phyloP scores from a whole-genome alignment of 345 rosid species.

The Alliaria petiolata region DNA sequence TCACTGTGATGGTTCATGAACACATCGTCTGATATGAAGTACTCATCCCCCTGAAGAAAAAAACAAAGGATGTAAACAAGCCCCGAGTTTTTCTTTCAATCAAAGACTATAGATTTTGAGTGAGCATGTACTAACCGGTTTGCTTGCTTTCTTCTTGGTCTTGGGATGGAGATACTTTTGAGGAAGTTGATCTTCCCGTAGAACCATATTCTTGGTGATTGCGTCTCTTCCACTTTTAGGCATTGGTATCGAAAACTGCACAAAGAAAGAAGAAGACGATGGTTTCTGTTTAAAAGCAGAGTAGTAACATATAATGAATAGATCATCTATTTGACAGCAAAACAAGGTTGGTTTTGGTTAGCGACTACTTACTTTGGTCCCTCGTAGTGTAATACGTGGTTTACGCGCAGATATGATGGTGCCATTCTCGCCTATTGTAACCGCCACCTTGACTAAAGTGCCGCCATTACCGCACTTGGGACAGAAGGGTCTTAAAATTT shows the following conservation, averaged over 20 bases:
- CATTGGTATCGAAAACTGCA: slow-evolving; percentile 79
- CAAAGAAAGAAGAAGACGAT: background rate
- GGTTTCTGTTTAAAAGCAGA: background rate
- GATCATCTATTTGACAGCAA: background rate
- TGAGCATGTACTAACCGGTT: slow-evolving; percentile 43
- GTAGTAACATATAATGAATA: background rate
- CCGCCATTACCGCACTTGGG: slow-evolving; percentile 98
- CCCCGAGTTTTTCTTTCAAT: background rate
- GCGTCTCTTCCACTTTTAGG: slow-evolving; percentile 97
- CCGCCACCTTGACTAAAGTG: slow-evolving; percentile 78
- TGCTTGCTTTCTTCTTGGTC: slow-evolving; percentile 71
- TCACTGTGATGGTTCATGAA: slow-evolving; percentile 59
- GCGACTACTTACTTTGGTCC: slow-evolving; percentile 64
- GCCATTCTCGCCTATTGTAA: slow-evolving; percentile 82
- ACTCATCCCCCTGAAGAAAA: slow-evolving; percentile 62
- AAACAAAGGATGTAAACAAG: background rate
- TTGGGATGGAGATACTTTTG: slow-evolving; percentile 77
- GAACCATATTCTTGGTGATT: slow-evolving; percentile 63
- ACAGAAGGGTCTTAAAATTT: slow-evolving; percentile 78
- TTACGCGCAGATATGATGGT: slow-evolving; percentile 55
- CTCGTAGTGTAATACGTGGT: slow-evolving; percentile 67
- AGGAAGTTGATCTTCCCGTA: slow-evolving; percentile 97
- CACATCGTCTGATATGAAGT: slow-evolving; percentile 45
- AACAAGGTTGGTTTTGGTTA: background rate
- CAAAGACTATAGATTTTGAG: background rate